Conservation (phyloP, 192 early-diverging fungal genomes). For the Coemansia sp. region DNA sequence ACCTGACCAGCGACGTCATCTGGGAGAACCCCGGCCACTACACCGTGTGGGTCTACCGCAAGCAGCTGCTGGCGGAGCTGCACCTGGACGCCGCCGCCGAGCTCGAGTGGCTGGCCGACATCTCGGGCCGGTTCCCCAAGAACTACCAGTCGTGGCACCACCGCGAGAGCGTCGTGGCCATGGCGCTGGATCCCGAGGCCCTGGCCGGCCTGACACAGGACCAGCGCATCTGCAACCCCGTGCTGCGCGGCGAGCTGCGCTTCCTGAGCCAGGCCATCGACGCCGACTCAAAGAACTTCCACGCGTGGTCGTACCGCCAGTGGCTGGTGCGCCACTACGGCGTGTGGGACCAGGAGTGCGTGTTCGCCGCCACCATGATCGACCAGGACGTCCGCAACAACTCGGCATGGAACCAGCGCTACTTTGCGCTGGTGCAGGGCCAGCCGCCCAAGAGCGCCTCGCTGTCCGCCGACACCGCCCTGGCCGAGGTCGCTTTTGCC, state of each 20-base stretch:
- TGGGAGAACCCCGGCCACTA: constrained; percentile 90
- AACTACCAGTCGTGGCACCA: constrained; percentile 94
- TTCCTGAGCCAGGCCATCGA: constrained; percentile 70
- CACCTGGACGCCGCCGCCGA: constrained; percentile 64
- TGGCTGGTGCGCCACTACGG: constrained; percentile 79
- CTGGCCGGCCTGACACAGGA: constrained; percentile 21
- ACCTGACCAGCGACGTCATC: constrained; percentile 78
- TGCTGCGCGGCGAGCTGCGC: constrained; percentile 61
- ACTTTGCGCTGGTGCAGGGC: constrained; percentile 62
- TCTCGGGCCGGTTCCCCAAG: constrained; percentile 77
- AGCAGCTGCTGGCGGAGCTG: constrained; percentile 69
- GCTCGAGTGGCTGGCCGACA: constrained; percentile 69
- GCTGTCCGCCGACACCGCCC: constrained; percentile 44
- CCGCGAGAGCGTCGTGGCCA: constrained; percentile 23
- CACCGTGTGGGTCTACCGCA: constrained; percentile 92
- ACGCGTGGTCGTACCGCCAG: constrained; percentile 97
- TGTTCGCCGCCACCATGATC: constrained; percentile 69
- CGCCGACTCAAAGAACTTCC: constrained; percentile 95
- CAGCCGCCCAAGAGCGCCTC: background rate
- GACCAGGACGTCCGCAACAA: constrained; percentile 90
- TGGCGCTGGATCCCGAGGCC: constrained; percentile 17
- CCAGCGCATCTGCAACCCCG: constrained; percentile 29
- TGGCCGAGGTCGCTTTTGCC: constrained; percentile 64
- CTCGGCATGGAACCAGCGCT: constrained; percentile 98
- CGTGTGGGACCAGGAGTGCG: constrained; percentile 76